Evolutionary conservation across 2,329 filamentous ascomycete genomes (phyloP), one percentile per base, ranked within the genome.

Genomic region (Nannizziopsis barbatae): DNA sequence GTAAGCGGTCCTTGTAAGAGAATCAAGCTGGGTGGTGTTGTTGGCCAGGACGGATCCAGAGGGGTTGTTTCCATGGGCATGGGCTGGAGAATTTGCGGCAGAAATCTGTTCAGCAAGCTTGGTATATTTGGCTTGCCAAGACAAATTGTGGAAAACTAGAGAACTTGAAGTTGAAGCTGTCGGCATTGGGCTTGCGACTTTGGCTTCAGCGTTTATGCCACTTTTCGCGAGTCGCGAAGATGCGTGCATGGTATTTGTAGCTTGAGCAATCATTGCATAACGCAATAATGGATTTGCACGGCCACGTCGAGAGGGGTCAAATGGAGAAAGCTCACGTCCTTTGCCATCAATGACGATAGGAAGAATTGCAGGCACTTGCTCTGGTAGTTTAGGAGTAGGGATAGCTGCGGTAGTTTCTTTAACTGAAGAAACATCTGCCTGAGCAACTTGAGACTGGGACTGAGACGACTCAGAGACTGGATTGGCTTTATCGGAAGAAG

Each of bases 391-490:
- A 27, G 22, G 22, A 7, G 22, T 27, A 27, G 22, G 3, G 22
- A 27, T 7, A 27, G 22, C 3, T 4, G 22, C 22, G 22, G 22
- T 27, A 7, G 3, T 27, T 27, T 27, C 4, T 27, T 27, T 7
- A 27, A 7, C 22, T 27, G 22, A 27, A 4, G 22, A 4, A 7
- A 7, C 7, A 27, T 27, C 22, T 27, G 22, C 5, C n/a, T 39
- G 35, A 27, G 27, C 36, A 39, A 8, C 14, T 36, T 30, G 30
- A 1, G 5, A 2, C 15, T 15, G 45, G 14, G 27, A 41, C 20
- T 22, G 45, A 7, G 38, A 27, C 14, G 31, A 36, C 12, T 17
- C n/a, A 27, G 37, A 47, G 41, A 31, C 42, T 47, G 45, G 14
- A 42, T n/a, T 42, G 30, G 17, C n/a, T 17, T 15, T 33, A 17